These are phyloP conservation scores for Verticillium nubilum DNA, from an alignment of 2,329 filamentous ascomycete species.

Conservation along the genomic window DNA sequence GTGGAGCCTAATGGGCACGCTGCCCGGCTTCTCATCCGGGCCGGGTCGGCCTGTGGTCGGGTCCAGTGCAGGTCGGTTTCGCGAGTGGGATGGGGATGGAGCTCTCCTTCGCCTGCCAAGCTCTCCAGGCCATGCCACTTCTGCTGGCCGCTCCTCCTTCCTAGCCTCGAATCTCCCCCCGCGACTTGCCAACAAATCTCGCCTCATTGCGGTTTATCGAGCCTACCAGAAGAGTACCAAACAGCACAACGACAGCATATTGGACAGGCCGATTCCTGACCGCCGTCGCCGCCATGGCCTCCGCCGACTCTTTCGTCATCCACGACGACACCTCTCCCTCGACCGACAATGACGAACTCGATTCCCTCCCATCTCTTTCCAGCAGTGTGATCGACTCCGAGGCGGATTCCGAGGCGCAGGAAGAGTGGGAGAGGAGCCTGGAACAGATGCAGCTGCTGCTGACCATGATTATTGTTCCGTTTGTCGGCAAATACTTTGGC, in stretches of 20 bases:
- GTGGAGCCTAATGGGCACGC: background rate
- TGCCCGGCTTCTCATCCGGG: background rate
- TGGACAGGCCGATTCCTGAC: background rate
- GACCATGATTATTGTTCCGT: constrained; percentile 92
- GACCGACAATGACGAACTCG: constrained; percentile 52
- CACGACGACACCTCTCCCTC: constrained; percentile 36
- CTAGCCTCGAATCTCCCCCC: background rate
- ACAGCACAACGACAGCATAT: constrained; percentile 5
- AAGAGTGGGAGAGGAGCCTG: constrained; percentile 89
- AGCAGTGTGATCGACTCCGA: constrained; percentile 43
- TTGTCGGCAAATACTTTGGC: constrained; percentile 90
- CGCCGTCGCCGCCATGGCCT: background rate
- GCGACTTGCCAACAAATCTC: background rate
- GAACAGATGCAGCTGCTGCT: constrained; percentile 90
- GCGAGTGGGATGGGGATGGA: background rate
- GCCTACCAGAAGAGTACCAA: background rate
- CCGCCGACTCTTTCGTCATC: constrained; percentile 45
- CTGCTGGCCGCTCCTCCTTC: background rate
- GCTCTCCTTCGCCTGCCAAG: background rate
- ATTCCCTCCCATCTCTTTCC: constrained; percentile 59
- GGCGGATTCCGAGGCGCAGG: constrained; percentile 73
- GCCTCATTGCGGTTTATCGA: background rate
- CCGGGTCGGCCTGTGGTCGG: background rate
- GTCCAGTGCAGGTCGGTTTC: background rate
- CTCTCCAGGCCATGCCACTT: background rate